Evolutionary conservation across 2,329 filamentous ascomycete species (phyloP).

Genomic region (Epichloe scottii): DNA sequence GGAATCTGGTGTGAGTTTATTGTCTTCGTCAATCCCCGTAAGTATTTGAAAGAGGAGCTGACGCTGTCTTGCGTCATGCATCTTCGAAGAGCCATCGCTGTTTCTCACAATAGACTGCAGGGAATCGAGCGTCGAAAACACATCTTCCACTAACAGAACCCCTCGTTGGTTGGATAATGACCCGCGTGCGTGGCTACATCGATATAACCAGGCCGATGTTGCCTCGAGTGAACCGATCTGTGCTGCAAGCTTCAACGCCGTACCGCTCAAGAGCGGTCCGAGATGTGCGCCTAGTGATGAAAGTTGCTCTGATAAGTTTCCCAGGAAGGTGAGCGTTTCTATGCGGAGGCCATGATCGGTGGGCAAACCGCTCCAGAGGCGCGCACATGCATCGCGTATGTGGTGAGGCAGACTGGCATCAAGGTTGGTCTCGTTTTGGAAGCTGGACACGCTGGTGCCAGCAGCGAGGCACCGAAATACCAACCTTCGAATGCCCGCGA

Average conservation of each 20-base stretch:
- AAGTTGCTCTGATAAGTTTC: slow-evolving; percentile 26
- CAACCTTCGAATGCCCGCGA: slow-evolving; percentile 19
- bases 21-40: slow-evolving; percentile 16
- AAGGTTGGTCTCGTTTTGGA: slow-evolving; percentile 3
- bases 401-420: slow-evolving; percentile 8
- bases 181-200: slow-evolving; percentile 9
- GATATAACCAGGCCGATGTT: slow-evolving; percentile 14
- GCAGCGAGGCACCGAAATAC: slow-evolving; percentile 16
- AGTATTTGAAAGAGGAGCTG: slow-evolving; percentile 17
- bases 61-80: slow-evolving; percentile 7
- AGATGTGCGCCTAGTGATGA: slow-evolving; percentile 12
- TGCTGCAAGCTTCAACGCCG: slow-evolving; percentile 20
- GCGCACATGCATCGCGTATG: slow-evolving; percentile 14
- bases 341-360: slow-evolving; percentile 3
- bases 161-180: slow-evolving; percentile 4
- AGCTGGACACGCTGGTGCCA: slow-evolving; percentile 11
- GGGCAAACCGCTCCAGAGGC: slow-evolving; percentile 8
- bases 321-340: slow-evolving; percentile 24
- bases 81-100: not conserved
- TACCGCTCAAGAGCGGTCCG: slow-evolving; percentile 16
- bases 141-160: slow-evolving; percentile 10
- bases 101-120: slow-evolving; percentile 5
- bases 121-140: slow-evolving; percentile 10
- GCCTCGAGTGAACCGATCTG: slow-evolving; percentile 13
- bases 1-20: slow-evolving; percentile 10